Evolutionary conservation across 2,329 filamentous ascomycete species (phyloP).

Genomic region (Fusarium neocosmosporiellum): DNA sequence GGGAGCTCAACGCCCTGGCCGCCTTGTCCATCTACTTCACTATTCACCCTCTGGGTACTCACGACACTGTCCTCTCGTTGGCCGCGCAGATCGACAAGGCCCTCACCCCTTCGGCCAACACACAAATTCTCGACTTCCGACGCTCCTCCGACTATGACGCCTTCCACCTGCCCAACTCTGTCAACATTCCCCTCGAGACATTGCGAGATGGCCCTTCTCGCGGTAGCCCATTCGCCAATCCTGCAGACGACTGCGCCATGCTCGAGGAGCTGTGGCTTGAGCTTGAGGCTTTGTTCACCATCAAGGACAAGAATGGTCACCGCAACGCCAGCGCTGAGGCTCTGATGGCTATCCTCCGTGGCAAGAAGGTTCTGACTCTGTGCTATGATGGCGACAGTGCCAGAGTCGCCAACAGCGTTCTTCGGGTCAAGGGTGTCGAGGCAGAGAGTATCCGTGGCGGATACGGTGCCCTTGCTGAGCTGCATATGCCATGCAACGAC

Average conservation of each 20-base stretch:
- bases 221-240: constrained; percentile 51
- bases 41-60: constrained; percentile 39
- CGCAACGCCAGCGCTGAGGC: constrained; percentile 43
- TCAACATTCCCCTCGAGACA: constrained; percentile 58
- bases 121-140: constrained; percentile 58
- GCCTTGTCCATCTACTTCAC: constrained; percentile 52
- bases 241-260: constrained; percentile 58
- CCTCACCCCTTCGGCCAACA: constrained; percentile 42
- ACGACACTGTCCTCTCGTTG: constrained; percentile 40
- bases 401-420: constrained; percentile 64
- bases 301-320: constrained; percentile 43
- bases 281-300: constrained; percentile 57
- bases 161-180: constrained; percentile 58
- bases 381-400: constrained; percentile 67
- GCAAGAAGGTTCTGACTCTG: constrained; percentile 57
- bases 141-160: constrained; percentile 53
- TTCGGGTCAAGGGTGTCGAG: constrained; percentile 61
- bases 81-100: constrained; percentile 42
- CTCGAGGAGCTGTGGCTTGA: constrained; percentile 61
- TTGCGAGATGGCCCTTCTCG: constrained; percentile 44
- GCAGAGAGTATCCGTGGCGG: constrained; percentile 61
- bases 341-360: constrained; percentile 45
- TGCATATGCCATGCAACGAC: constrained; percentile 43
- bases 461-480: constrained; percentile 38
- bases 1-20: constrained; percentile 58